Evolutionary conservation across 805 yeast genomes (phyloP).

Genomic region (Wilhelminamyces savonicus): DNA sequence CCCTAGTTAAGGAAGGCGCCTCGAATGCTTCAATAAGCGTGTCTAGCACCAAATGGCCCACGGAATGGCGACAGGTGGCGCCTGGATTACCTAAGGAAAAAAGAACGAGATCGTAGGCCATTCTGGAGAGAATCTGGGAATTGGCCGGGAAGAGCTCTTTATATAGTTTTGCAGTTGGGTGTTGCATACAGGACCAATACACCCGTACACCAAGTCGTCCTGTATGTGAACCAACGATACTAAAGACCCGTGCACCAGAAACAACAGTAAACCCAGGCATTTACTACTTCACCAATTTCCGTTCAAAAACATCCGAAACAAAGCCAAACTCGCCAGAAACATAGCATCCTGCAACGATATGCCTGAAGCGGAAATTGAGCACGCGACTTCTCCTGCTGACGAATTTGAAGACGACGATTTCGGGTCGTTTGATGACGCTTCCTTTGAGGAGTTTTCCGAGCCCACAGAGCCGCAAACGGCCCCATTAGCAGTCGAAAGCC

Average conservation of each 20-base stretch:
- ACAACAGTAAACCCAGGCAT: too few species aligned
- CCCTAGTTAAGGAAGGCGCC: constrained; percentile 22
- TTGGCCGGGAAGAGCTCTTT: too few species aligned
- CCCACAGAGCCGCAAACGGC: too few species aligned
- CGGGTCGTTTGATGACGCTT: constrained; percentile 33
- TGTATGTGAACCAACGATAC: not conserved
- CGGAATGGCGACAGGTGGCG: constrained; percentile 31
- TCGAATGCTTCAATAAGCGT: constrained; percentile 18
- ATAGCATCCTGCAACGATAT: too few species aligned
- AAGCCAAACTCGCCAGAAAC: too few species aligned
- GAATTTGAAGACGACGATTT: constrained; percentile 29
- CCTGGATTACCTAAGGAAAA: constrained; percentile 39
- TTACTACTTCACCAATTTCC: too few species aligned
- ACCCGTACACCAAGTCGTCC: not conserved
- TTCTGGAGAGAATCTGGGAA: not conserved
- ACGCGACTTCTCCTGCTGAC: too few species aligned
- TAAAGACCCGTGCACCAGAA: too few species aligned
- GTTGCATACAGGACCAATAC: not conserved
- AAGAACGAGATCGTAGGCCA: constrained; percentile 9
- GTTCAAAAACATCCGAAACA: too few species aligned
- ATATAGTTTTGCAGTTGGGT: too few species aligned
- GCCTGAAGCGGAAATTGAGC: constrained; percentile 2
- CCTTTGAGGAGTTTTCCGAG: constrained; percentile 17
- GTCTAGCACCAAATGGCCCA: constrained; percentile 30
- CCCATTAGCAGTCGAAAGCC: too few species aligned